phyloP scores from a whole-genome alignment of 495 filamentous ascomycete genomes.

The Podospora sp. region DNA sequence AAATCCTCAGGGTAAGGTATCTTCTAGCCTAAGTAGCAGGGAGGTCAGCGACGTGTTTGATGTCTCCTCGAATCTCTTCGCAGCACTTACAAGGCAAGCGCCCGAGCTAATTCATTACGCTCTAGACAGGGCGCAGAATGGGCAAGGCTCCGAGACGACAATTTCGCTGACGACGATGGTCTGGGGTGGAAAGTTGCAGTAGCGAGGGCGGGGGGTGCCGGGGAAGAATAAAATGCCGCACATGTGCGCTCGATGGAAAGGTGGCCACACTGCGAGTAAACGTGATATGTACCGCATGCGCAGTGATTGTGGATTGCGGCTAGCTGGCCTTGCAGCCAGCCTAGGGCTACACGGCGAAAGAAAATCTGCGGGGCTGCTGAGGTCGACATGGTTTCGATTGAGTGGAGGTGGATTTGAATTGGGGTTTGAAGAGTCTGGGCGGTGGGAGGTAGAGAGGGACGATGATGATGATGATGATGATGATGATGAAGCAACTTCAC shows the following conservation, averaged over 20 bases:
- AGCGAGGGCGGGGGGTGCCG: not conserved
- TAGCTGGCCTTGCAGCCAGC: conserved; percentile 8
- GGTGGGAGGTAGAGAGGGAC: conserved; percentile 6
- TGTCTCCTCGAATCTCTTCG: conserved; percentile 10
- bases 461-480: conserved; percentile 10
- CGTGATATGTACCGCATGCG: conserved; percentile 7
- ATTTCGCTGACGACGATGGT: conserved; percentile 9
- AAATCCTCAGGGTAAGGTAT: conserved; percentile 10
- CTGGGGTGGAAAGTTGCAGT: conserved; percentile 8
- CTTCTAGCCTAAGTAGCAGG: conserved; percentile 9
- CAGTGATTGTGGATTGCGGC: conserved; percentile 6
- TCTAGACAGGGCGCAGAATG: not conserved
- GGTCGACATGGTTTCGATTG: conserved; percentile 13
- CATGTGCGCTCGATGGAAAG: conserved; percentile 13
- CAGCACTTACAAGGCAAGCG: conserved; percentile 12
- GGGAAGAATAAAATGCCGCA: conserved; percentile 4
- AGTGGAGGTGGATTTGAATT: conserved; percentile 7
- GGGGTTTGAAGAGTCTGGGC: conserved; percentile 7
- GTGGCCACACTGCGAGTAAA: conserved; percentile 13
- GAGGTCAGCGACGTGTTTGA: conserved; percentile 11
- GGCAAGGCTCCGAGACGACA: conserved; percentile 8
- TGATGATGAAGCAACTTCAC: conserved; percentile 10
- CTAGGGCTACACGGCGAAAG: not conserved
- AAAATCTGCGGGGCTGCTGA: conserved; percentile 2
- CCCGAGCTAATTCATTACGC: conserved; percentile 6